Base-by-base conservation (phyloP, 2,329 filamentous ascomycete species). In the Aspergillus carbonarius region DNA sequence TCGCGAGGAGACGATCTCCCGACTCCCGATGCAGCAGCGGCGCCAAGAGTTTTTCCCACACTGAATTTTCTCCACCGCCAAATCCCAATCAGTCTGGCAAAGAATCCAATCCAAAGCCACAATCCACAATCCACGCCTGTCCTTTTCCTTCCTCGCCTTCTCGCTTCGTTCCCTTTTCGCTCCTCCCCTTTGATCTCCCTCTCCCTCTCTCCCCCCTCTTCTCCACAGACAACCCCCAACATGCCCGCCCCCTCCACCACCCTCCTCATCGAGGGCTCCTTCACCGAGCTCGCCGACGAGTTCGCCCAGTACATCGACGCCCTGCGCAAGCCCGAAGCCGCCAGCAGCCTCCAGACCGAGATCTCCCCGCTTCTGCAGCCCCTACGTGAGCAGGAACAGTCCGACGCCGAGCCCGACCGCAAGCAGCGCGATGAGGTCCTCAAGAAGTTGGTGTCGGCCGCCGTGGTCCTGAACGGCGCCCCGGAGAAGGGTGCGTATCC, bases 281-380 rank as follows among this genome's bases (percentile, higher is more conserved):
- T 97, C 78, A 88, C 92, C 76, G 95, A 98, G 81, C 88, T 97
- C 74, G 88, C 90, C 72, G 88, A 91, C 78, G 95, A 99, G 82
- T 90, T 99, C 82, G 92, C 93, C 77, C 90, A 93, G 71, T 97
- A 96, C 80, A 83, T 99, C 76, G 92, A 96, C 78, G 83, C 88
- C 69, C 85, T 93, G 75, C 89, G 90, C 72, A 89, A 91, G 66
- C 82, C 79, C 69, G 83, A 85, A 63, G 83, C 83, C 64, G 76
- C 78, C 64, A 78, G 77, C 63, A 79, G 76, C 54, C 76, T 88
- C 60, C 81, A 84, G 70, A 73, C 81, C 66, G 87, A 90, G 68
- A 81, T 95, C 74, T 83, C 88, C 76, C 85, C 90, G 64, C 83
- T 93, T 66, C 81, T 95, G 65, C 74, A 81, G 68, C 72, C 76